phyloP scores from a whole-genome alignment of 2,329 filamentous ascomycete species.

The Scedosporium aurantiacum region DNA sequence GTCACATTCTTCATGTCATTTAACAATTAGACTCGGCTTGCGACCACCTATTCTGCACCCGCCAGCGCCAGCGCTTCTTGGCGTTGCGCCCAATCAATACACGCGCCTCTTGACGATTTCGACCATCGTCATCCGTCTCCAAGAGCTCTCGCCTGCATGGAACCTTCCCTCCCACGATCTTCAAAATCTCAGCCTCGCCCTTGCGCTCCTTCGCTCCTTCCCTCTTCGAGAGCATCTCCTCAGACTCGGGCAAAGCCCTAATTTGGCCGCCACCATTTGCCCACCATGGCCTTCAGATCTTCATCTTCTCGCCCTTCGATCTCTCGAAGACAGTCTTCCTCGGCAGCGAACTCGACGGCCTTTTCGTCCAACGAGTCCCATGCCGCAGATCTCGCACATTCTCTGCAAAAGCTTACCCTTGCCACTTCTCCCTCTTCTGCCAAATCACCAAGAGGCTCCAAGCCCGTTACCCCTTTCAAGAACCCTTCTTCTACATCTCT shows the following conservation, averaged over 20 bases:
- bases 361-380: not conserved
- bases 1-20: too few relatives aligned
- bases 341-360: not conserved
- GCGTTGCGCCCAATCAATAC: too few relatives aligned
- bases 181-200: not conserved
- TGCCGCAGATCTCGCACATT: not conserved
- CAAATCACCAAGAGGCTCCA: not conserved
- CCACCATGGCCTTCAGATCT: constrained; percentile 6
- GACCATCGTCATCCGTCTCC: not conserved
- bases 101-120: not conserved
- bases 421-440: not conserved
- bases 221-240: not conserved
- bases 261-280: not conserved
- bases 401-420: constrained; percentile 6
- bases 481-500: constrained; percentile 14
- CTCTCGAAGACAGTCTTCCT: constrained; percentile 6
- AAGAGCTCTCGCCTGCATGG: not conserved
- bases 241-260: not conserved
- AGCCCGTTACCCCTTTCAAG: not conserved
- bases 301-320: constrained; percentile 8
- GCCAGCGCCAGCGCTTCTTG: too few relatives aligned
- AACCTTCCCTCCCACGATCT: not conserved
- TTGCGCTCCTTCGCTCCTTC: not conserved
- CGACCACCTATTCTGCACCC: too few relatives aligned
- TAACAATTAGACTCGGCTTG: too few relatives aligned